Evolutionary conservation across 768 basidiomycete species (phyloP).

Genomic region (Russula foetens): DNA sequence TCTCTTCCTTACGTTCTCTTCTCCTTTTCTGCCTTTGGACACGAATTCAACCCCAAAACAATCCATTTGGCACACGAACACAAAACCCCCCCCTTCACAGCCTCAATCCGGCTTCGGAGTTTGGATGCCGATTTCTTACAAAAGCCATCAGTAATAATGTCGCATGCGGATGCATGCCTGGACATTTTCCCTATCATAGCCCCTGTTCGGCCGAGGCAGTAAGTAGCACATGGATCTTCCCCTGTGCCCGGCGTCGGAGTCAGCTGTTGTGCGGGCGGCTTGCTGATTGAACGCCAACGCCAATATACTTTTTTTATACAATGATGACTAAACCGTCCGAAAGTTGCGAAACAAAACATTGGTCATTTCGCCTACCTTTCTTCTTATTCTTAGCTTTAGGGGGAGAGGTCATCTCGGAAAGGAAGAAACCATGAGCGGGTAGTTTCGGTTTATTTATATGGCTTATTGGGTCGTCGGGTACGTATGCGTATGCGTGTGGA

Average conservation of each 20-base stretch:
- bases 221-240: background rate
- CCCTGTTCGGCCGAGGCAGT: constrained; percentile 12
- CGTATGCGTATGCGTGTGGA: too few species aligned
- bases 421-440: constrained; percentile 5
- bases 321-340: background rate
- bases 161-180: background rate
- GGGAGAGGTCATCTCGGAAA: background rate
- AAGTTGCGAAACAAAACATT: background rate
- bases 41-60: background rate
- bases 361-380: too few species aligned
- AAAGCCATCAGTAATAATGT: background rate
- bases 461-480: too few species aligned
- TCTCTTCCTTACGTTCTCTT: too few species aligned
- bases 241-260: background rate
- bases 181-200: background rate
- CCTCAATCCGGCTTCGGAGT: background rate
- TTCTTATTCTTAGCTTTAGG: background rate
- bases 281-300: constrained; percentile 3
- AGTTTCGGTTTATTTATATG: too few species aligned
- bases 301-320: too few species aligned
- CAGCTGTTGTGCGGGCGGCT: constrained; percentile 3
- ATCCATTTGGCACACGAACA: background rate
- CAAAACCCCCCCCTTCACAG: background rate
- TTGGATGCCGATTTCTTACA: background rate
- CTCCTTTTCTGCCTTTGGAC: too few species aligned